Evolutionary conservation across 2,329 filamentous ascomycete genomes (phyloP), one percentile per base, ranked within the genome.

Genomic region (Tympanopsis confertula): DNA sequence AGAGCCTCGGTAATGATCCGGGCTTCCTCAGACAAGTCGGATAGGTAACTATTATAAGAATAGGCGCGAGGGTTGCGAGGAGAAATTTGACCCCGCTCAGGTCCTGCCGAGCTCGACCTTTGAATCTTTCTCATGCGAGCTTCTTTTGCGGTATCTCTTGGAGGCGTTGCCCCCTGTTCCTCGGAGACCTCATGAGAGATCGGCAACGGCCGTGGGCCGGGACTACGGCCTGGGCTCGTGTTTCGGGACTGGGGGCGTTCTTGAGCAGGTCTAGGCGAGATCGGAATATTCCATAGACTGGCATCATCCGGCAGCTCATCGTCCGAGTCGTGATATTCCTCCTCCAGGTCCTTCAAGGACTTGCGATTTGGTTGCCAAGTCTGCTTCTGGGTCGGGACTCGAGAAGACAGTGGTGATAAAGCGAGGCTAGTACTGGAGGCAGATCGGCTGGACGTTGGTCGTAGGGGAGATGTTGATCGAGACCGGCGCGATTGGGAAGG

Each of bases 21-120:
- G 2, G 74, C 74, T 46, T 80, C 75, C 38, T 70, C 62, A 17
- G 74, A 77, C 26, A 80, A 56, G 44, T 74, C 68, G 2, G 64
- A 64, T 51, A 74, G 61, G 39, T 65, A 70, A 26, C 68, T 61
- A 41, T 71, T 71, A 65, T 76, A 79, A 0, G 73, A 77, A 47
- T 73, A 72, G 17, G 69, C 67, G 20, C 67, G 61, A 30, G 62
- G 61, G 36, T 50, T 47, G 4, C 45, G 42, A 22, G 58, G 55
- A 18, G 57, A 56, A 30, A 62, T 53, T 45, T 60, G 52, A 37
- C 58, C 53, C 39, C 57, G 51, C 48, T 61, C 56, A 36, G 58
- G 58, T n/a, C 57, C 55, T n/a, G 57, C 56, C 35, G 57, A 59
- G 44, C 50, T 55, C 26, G 57, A 59, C 20, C 57, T 36, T 3